phyloP scores from a whole-genome alignment of 2,329 filamentous ascomycete genomes.

The Blastomyces gilchristii region DNA sequence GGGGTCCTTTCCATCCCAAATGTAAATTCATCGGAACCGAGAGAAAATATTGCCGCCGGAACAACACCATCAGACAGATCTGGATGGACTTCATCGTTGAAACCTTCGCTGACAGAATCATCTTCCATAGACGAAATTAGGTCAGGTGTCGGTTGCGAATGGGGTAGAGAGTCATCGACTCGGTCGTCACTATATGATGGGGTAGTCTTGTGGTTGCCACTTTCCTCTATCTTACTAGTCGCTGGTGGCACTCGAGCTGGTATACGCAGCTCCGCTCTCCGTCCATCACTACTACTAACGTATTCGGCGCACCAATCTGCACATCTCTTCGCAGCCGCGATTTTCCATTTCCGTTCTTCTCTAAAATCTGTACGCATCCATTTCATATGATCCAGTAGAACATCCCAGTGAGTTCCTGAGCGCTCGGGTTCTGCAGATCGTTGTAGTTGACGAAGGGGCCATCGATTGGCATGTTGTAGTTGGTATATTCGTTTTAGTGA shows the following conservation, averaged over 20 bases:
- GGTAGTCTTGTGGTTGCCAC: conserved; percentile 21
- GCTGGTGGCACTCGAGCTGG: conserved; percentile 39
- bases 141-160: conserved; percentile 53
- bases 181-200: conserved; percentile 27
- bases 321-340: conserved; percentile 64
- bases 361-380: conserved; percentile 97
- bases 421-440: conserved; percentile 70
- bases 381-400: conserved; percentile 80
- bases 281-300: conserved; percentile 54
- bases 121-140: conserved; percentile 54
- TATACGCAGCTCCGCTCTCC: conserved; percentile 59
- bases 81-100: conserved; percentile 36
- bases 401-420: conserved; percentile 71
- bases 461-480: conserved; percentile 80
- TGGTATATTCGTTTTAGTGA: conserved; percentile 81
- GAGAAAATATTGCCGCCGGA: conserved; percentile 70
- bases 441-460: conserved; percentile 84
- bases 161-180: conserved; percentile 23
- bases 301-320: conserved; percentile 79
- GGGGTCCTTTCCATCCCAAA: conserved; percentile 67
- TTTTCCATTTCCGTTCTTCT: conserved; percentile 92
- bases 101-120: conserved; percentile 44
- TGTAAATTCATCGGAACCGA: conserved; percentile 71
- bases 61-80: conserved; percentile 38
- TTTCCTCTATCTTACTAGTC: conserved; percentile 19